Evolutionary conservation across 2,329 filamentous ascomycete genomes (phyloP).

Genomic region (Cucurbitaria berberidis): DNA sequence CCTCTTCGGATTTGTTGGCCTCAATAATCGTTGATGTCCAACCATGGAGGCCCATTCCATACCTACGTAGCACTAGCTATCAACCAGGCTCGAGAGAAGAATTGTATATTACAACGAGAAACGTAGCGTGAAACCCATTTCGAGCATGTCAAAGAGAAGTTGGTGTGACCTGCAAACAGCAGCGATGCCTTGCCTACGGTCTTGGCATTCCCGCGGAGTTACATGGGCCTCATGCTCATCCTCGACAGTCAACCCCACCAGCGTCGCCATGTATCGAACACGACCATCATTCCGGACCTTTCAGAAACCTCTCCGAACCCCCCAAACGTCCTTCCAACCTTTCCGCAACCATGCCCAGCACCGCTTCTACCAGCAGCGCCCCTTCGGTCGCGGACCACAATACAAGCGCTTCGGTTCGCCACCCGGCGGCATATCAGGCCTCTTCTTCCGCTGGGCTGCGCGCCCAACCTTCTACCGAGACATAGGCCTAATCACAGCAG

Average conservation of each 20-base stretch:
- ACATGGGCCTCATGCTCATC: too few species aligned
- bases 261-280: conserved; percentile 25
- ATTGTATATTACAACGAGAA: too few species aligned
- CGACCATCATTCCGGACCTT: conserved; percentile 13
- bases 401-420: conserved; percentile 42
- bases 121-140: too few species aligned
- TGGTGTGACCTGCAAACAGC: too few species aligned
- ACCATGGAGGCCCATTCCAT: too few species aligned
- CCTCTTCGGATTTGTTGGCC: too few species aligned
- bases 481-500: conserved; percentile 50
- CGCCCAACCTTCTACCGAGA: conserved; percentile 57
- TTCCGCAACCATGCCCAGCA: conserved; percentile 10
- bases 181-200: not conserved
- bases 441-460: conserved; percentile 49
- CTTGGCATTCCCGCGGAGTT: conserved; percentile 26
- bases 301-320: not conserved
- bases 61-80: too few species aligned
- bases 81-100: too few species aligned
- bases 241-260: not conserved
- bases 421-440: conserved; percentile 21
- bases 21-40: too few species aligned
- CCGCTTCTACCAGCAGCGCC: conserved; percentile 33
- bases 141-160: too few species aligned
- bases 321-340: not conserved
- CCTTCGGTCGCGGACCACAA: conserved; percentile 30